Evolutionary conservation across 805 yeast genomes (phyloP).

Genomic region (Metschnikowia picachoensis): DNA sequence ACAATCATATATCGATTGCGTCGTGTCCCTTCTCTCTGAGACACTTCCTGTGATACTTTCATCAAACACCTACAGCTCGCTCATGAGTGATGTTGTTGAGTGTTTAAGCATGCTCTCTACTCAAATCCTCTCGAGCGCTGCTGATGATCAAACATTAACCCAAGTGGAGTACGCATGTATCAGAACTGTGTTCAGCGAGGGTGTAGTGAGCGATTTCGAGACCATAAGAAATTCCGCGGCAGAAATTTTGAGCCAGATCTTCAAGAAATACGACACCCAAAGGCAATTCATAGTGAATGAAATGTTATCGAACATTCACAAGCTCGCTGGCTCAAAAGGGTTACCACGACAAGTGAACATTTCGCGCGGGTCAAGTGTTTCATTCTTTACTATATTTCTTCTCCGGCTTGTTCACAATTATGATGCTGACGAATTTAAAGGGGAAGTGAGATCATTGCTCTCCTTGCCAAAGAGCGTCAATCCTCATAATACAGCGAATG

Average conservation of each 20-base stretch:
- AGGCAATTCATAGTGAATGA: slow-evolving; percentile 60
- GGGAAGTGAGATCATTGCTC: slow-evolving; percentile 1
- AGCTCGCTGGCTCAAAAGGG: slow-evolving; percentile 43
- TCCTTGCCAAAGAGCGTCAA: slow-evolving; percentile 5
- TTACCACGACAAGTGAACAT: slow-evolving; percentile 42
- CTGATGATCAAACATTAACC: slow-evolving; percentile 51
- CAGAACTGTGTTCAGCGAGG: slow-evolving; percentile 39
- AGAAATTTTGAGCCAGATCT: slow-evolving; percentile 34
- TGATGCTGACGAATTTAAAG: slow-evolving; percentile 14
- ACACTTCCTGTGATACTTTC: slow-evolving; percentile 28
- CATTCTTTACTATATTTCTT: slow-evolving; percentile 44
- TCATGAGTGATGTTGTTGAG: neutral
- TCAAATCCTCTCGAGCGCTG: slow-evolving; percentile 14
- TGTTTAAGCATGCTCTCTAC: slow-evolving; percentile 11
- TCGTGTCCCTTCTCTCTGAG: slow-evolving; percentile 37
- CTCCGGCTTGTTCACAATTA: slow-evolving; percentile 39
- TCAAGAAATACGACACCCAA: slow-evolving; percentile 45
- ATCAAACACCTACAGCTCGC: slow-evolving; percentile 5
- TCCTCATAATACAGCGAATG: slow-evolving; percentile 4
- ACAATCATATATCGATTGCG: slow-evolving; percentile 41
- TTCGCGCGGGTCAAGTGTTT: slow-evolving; percentile 45
- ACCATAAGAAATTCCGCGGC: slow-evolving; percentile 26
- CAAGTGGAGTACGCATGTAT: slow-evolving; percentile 53
- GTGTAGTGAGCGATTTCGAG: slow-evolving; percentile 19
- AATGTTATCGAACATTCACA: slow-evolving; percentile 47